phyloP scores from a whole-genome alignment of 345 rosid genomes.

The Melastoma malabathricum region DNA sequence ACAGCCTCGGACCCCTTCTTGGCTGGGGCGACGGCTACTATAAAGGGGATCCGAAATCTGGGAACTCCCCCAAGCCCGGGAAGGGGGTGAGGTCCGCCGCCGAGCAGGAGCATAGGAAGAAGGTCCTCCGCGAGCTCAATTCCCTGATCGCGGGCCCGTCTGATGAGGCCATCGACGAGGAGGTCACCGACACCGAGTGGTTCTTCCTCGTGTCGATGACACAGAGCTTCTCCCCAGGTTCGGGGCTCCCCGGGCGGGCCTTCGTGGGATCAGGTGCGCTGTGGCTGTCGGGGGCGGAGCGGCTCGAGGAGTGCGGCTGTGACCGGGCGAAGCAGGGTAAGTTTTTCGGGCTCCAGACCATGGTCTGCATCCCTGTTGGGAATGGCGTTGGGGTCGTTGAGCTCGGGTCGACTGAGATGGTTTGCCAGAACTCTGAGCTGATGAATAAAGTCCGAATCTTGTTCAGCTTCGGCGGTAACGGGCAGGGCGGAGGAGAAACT shows the following conservation, averaged over 20 bases:
- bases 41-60: constrained; percentile 35
- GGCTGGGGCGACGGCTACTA: constrained; percentile 97
- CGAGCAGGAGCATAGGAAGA: constrained; percentile 77
- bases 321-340: constrained; percentile 61
- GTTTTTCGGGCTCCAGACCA: constrained; percentile 50
- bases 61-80: too few relatives aligned
- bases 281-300: constrained; percentile 62
- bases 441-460: constrained; percentile 43
- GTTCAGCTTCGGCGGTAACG: constrained; percentile 35
- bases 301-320: constrained; percentile 36
- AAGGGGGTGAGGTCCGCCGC: constrained; percentile 13
- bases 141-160: constrained; percentile 58
- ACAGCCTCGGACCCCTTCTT: constrained; percentile 30
- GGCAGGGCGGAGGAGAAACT: constrained; percentile 18
- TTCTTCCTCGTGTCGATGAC: constrained; percentile 87
- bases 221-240: constrained; percentile 49
- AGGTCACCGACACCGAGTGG: constrained; percentile 95
- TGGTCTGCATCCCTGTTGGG: constrained; percentile 56
- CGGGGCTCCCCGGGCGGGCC: constrained; percentile 65
- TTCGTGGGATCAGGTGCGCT: constrained; percentile 31
- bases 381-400: constrained; percentile 74
- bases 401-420: constrained; percentile 63
- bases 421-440: constrained; percentile 57
- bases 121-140: constrained; percentile 70
- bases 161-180: constrained; percentile 69